Evolutionary conservation across 1,139 yeast species (phyloP), one percentile per base, ranked within the genome.

Genomic region (Arxiozyma telluris): DNA sequence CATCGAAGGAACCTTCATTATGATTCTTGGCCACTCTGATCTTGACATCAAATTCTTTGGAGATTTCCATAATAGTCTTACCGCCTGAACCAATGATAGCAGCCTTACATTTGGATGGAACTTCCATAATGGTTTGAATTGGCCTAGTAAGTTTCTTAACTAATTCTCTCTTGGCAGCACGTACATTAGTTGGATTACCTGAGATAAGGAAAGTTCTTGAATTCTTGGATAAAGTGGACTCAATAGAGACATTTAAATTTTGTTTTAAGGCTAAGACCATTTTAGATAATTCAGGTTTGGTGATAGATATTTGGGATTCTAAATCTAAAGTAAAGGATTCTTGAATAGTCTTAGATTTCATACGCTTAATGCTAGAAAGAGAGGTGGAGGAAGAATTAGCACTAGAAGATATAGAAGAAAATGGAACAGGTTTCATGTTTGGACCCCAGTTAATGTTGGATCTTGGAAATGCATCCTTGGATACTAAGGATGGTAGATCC

Each of bases 31-130:
- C 84, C 64, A 93, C 82, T 64, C 90, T 90, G 66, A 93, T 80
- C 63, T 77, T 85, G 54, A 88, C 89, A 25, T 63, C 69, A 53
- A 82, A 87, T 50, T 80, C 76, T 54, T 79, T 85, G 54, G 87
- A 78, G 62, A 94, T 87, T 56, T 93, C 90, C 66, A 83, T 87
- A 70, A 94, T 80, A 59, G 78, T 86, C 61, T 79, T 79, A 65
- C 98, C 99, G 69, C 84, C 87, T 49, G 93, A 80, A 55, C 99
- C 99, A 72, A 94, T 90, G 59, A 94, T 81, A 55, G 81, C 79
- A 4, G 96, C 79, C 70, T 96, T 82, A 53, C 89, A 79, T 61
- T 81, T 80, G 30, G 93, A 80, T 44, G 98, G 98, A 55, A 93
- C 81, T 49, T 76, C 71, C 66, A 93, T 79, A 45, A 76, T 71